Conservation (phyloP, 164 flowering plant genomes). For the Stephania cephalantha region DNA sequence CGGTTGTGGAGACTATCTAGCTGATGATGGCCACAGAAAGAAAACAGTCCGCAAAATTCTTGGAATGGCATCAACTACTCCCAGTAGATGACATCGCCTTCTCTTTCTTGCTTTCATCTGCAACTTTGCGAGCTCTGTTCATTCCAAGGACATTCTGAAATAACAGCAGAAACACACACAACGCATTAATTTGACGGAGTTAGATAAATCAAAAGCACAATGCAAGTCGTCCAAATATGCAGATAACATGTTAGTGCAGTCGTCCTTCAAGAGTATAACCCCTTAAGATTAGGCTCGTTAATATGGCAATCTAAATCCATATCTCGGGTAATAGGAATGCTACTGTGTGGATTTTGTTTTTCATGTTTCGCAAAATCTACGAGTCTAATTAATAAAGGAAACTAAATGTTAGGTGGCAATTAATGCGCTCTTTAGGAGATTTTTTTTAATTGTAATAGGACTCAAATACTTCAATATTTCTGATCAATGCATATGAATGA, state of each 20-base stretch:
- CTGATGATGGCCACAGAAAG: background rate
- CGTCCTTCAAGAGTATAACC: background rate
- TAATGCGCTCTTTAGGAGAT: no score
- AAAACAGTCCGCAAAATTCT: background rate
- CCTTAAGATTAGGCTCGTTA: no score
- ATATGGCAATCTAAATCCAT: no score
- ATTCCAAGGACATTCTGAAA: conserved; percentile 10
- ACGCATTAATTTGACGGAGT: background rate
- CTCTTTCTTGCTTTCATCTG: conserved; percentile 17
- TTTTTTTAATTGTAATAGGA: no score
- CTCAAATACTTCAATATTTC: no score
- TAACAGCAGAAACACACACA: background rate
- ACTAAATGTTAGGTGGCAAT: no score
- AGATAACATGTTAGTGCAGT: background rate
- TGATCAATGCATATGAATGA: no score
- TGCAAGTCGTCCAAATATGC: background rate
- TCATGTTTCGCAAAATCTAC: no score
- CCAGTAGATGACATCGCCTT: conserved; percentile 1
- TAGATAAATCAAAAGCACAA: background rate
- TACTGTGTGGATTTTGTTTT: no score
- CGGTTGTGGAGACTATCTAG: background rate
- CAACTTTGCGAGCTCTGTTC: conserved; percentile 16
- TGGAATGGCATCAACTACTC: conserved; percentile 10
- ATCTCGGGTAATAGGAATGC: no score
- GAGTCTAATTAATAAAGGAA: no score